A percentile compares a stretch with the other conserved stretches of the same genome.
phyloP scores from a whole-genome alignment of 2,329 filamentous ascomycete species.

The Ceratocystis alfenasii region DNA sequence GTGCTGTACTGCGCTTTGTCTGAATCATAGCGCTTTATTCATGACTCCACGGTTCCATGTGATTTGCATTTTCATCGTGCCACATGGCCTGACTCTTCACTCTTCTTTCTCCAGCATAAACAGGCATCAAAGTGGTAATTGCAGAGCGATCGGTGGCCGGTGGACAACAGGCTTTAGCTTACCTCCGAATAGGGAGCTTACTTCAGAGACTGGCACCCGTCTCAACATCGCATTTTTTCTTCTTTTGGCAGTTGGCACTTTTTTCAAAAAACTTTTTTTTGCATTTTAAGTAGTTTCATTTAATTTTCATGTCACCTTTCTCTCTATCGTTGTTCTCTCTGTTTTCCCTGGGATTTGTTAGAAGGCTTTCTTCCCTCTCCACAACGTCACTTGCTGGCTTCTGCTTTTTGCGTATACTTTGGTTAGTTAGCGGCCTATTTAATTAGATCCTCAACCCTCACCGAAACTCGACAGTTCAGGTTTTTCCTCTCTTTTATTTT shows the following conservation, averaged over 20 bases:
- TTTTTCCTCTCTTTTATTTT: constrained; percentile 21
- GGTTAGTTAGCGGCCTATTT: constrained; percentile 10
- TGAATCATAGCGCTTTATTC: no score
- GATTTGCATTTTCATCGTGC: no score
- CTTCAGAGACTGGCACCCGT: not conserved
- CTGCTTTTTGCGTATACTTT: constrained; percentile 3
- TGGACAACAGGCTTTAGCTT: not conserved
- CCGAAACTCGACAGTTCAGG: not conserved
- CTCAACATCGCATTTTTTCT: not conserved
- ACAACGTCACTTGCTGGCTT: constrained; percentile 14
- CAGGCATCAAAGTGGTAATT: no score
- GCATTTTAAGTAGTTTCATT: not conserved
- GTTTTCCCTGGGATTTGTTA: not conserved
- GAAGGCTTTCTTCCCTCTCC: not conserved
- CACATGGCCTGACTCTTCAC: no score
- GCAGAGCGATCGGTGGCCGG: no score
- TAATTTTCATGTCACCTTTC: not conserved
- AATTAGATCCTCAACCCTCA: constrained; percentile 16
- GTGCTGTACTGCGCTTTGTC: no score
- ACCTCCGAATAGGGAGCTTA: not conserved
- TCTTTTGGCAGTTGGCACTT: not conserved
- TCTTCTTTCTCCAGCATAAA: no score
- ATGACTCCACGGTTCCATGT: no score
- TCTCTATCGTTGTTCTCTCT: not conserved
- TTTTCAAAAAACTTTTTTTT: not conserved